These are phyloP conservation scores for Pleomassaria siparia DNA, from an alignment of 2,329 filamentous ascomycete genomes.

Conservation along the genomic window DNA sequence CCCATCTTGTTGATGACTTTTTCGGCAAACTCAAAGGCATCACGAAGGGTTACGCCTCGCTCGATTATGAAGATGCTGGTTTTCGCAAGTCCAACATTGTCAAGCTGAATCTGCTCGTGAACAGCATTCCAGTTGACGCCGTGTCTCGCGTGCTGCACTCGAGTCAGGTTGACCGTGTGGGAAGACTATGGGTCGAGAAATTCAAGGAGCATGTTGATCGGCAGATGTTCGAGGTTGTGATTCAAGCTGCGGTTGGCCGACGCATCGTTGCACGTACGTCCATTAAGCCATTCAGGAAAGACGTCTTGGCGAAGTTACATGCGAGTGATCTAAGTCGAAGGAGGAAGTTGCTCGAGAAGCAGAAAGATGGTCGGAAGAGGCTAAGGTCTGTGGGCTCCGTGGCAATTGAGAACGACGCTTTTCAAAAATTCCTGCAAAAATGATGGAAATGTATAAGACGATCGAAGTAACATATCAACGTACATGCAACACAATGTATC, in stretches of 20 bases:
- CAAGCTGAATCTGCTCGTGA: constrained; percentile 91
- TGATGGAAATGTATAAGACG: not conserved
- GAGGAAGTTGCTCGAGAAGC: constrained; percentile 88
- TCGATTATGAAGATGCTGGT: constrained; percentile 95
- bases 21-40: constrained; percentile 94
- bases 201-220: constrained; percentile 97
- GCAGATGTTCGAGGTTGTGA: constrained; percentile 96
- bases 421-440: constrained; percentile 71
- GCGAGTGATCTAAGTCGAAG: constrained; percentile 82
- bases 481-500: not conserved
- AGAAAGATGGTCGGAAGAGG: constrained; percentile 92
- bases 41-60: constrained; percentile 91
- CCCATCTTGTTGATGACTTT: constrained; percentile 92
- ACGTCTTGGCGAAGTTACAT: constrained; percentile 90
- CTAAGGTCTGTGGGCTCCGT: constrained; percentile 82
- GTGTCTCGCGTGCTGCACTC: constrained; percentile 86
- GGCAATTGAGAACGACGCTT: constrained; percentile 92
- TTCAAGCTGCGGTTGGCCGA: constrained; percentile 84
- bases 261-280: constrained; percentile 88
- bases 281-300: constrained; percentile 94
- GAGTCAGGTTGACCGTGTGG: constrained; percentile 78
- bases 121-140: constrained; percentile 90
- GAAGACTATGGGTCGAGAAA: constrained; percentile 85
- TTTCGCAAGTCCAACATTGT: constrained; percentile 79
- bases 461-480: not conserved